These are phyloP conservation scores for Dioszegia aurantiaca DNA, from an alignment of 768 basidiomycete genomes.

Conservation along the genomic window DNA sequence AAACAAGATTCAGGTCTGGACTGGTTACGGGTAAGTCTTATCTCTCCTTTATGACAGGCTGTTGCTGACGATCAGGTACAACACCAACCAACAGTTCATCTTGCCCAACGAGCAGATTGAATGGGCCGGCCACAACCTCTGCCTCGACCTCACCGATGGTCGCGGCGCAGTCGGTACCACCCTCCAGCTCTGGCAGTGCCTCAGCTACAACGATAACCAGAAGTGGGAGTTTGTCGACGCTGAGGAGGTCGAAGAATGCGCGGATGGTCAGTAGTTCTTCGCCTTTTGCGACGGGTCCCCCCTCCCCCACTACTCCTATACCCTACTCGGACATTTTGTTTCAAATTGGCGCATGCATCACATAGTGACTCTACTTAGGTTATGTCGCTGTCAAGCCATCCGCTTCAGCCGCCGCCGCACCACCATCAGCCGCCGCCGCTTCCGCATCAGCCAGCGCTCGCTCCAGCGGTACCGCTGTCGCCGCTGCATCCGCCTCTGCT, in stretches of 20 bases:
- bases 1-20: conserved; percentile 41
- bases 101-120: conserved; percentile 25
- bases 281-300: background rate
- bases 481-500: conserved; percentile 10
- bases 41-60: background rate
- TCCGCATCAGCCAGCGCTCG: conserved; percentile 15
- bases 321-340: background rate
- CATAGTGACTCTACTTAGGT: conserved; percentile 12
- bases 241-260: conserved; percentile 34
- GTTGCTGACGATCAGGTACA: conserved; percentile 13
- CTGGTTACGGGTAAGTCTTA: conserved; percentile 26
- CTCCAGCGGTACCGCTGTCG: too few species aligned
- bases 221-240: conserved; percentile 38
- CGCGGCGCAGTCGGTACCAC: conserved; percentile 23
- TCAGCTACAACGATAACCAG: conserved; percentile 35
- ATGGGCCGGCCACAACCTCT: conserved; percentile 34
- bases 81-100: conserved; percentile 36
- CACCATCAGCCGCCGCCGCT: conserved; percentile 13
- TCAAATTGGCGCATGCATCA: conserved; percentile 13
- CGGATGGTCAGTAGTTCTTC: conserved; percentile 10
- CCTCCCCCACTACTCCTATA: background rate
- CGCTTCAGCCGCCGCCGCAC: background rate
- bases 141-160: conserved; percentile 43
- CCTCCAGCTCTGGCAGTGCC: conserved; percentile 41
- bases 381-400: background rate